Conservation (phyloP, 2,329 filamentous ascomycete species). For the Purpureocillium takamizusanense region DNA sequence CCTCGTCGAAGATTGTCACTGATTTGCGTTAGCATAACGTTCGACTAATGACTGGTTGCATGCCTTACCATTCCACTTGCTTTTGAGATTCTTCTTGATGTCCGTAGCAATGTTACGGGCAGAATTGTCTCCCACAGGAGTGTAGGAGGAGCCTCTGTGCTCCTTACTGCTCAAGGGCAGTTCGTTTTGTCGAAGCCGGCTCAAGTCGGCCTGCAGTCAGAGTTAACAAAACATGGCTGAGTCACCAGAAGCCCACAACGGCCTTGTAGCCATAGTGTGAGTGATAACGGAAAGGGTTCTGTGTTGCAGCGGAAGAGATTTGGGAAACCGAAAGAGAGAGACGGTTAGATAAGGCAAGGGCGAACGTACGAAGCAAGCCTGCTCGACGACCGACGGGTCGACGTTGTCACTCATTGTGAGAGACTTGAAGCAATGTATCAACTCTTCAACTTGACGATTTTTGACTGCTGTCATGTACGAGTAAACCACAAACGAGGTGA, state of each 20-base stretch:
- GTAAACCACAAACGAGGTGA: background rate
- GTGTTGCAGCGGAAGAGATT: background rate
- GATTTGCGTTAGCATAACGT: background rate
- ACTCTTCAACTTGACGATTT: background rate
- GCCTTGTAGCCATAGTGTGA: too few relatives aligned
- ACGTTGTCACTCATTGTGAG: background rate
- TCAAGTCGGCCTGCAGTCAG: conserved; percentile 11
- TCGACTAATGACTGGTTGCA: too few relatives aligned
- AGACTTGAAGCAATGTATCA: background rate
- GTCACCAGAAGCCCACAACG: too few relatives aligned
- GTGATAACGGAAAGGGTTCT: too few relatives aligned
- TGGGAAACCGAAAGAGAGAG: too few relatives aligned
- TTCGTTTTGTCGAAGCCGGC: conserved; percentile 12
- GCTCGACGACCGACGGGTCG: background rate
- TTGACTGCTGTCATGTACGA: background rate
- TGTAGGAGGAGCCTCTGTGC: conserved; percentile 8
- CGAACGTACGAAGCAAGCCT: background rate
- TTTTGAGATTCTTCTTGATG: conserved; percentile 6
- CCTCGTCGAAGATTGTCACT: conserved; percentile 13
- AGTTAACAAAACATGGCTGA: background rate
- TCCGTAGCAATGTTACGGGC: conserved; percentile 6
- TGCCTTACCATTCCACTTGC: conserved; percentile 11
- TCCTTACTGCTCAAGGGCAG: conserved; percentile 10
- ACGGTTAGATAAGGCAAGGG: background rate
- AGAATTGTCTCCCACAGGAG: conserved; percentile 3